phyloP scores from a whole-genome alignment of 441 rosid species.

The Gossypium aridum region DNA sequence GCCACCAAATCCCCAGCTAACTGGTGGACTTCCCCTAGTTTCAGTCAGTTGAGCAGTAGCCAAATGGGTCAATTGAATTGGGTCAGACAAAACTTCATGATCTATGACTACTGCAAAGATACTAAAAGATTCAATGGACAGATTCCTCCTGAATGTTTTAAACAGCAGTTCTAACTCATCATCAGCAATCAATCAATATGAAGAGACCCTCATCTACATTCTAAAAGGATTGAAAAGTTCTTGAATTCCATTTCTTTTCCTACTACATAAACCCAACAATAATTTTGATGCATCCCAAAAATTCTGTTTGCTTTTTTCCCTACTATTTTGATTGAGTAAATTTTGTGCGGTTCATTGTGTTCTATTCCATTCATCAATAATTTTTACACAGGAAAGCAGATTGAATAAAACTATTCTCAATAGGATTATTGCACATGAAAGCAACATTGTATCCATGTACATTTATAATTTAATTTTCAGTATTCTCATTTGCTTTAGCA shows the following conservation, averaged over 20 bases:
- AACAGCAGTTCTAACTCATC: conserved; percentile 32
- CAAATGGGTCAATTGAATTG: neutral
- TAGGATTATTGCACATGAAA: neutral
- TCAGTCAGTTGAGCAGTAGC: conserved; percentile 38
- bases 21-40: conserved; percentile 63
- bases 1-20: conserved; percentile 33
- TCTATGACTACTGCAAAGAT: conserved; percentile 72
- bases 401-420: neutral
- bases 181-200: neutral
- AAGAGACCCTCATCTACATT: neutral
- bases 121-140: conserved; percentile 51
- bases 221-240: neutral
- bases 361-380: neutral
- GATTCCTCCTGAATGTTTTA: conserved; percentile 47
- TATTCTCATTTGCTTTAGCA: neutral
- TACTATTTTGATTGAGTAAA: neutral
- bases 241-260: conserved; percentile 5
- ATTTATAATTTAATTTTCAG: neutral
- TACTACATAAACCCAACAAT: neutral
- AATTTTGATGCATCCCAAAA: neutral
- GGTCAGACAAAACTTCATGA: conserved; percentile 35
- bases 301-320: neutral
- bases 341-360: neutral
- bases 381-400: neutral
- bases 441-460: neutral